phyloP scores from a whole-genome alignment of 306 rosid species.

The Lathyrus sativus region DNA sequence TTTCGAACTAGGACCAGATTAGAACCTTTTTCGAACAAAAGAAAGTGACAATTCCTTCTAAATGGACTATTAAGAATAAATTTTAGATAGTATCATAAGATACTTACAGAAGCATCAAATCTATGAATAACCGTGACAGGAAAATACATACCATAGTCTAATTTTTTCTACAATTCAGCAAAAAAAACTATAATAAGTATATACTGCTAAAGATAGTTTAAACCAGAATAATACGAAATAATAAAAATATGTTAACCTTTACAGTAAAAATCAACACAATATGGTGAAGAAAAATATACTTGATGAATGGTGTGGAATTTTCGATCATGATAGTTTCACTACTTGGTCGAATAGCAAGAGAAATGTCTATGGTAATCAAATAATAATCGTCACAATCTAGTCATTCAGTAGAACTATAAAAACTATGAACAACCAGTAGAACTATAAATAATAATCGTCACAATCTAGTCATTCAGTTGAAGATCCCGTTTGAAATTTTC shows the following conservation, averaged over 20 bases:
- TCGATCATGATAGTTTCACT: too few species aligned
- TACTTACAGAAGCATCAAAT: constrained; percentile 85
- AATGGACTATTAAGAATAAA: constrained; percentile 10
- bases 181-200: constrained; percentile 31
- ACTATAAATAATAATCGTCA: too few species aligned
- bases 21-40: constrained; percentile 91
- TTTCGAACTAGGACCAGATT: constrained; percentile 85
- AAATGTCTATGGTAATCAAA: too few species aligned
- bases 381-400: too few species aligned
- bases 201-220: constrained; percentile 10
- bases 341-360: too few species aligned
- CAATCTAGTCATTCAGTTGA: too few species aligned
- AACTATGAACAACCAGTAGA: too few species aligned
- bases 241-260: constrained; percentile 47
- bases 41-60: constrained; percentile 47
- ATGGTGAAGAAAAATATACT: too few species aligned
- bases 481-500: too few species aligned
- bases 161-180: constrained; percentile 60
- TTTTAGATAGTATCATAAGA: constrained; percentile 28
- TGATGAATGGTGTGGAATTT: too few species aligned
- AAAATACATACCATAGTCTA: constrained; percentile 70
- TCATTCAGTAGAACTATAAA: too few species aligned
- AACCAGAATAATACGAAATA: background rate
- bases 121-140: constrained; percentile 88
- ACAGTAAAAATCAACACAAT: constrained; percentile 76